phyloP scores from a whole-genome alignment of 2,329 filamentous ascomycete genomes.

The Neospermospora avenae region DNA sequence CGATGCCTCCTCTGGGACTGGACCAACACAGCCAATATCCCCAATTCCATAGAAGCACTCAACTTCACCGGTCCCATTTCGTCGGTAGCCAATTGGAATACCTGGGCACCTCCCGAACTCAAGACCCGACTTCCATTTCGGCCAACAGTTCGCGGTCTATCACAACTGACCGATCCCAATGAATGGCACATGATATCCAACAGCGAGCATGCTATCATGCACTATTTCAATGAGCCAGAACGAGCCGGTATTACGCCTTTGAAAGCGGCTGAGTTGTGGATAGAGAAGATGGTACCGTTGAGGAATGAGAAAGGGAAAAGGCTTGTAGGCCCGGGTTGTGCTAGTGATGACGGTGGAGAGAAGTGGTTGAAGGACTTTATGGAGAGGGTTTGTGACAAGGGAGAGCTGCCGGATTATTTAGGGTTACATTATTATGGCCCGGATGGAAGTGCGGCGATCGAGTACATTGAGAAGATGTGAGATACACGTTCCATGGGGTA shows the following conservation, averaged over 20 bases:
- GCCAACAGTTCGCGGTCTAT: constrained; percentile 41
- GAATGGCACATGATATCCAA: constrained; percentile 38
- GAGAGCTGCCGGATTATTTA: constrained; percentile 40
- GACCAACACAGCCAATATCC: constrained; percentile 39
- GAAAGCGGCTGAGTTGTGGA: constrained; percentile 40
- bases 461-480: constrained; percentile 38
- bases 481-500: not conserved
- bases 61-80: constrained; percentile 36
- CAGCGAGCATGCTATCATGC: constrained; percentile 36
- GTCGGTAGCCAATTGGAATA: constrained; percentile 42
- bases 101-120: constrained; percentile 40
- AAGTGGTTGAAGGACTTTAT: constrained; percentile 44
- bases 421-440: constrained; percentile 44
- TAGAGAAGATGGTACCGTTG: constrained; percentile 38
- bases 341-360: constrained; percentile 38
- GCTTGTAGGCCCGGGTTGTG: constrained; percentile 40
- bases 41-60: constrained; percentile 38
- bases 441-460: constrained; percentile 35
- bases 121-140: constrained; percentile 37
- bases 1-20: constrained; percentile 44
- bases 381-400: constrained; percentile 33
- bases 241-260: constrained; percentile 36
- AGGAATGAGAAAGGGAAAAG: constrained; percentile 36
- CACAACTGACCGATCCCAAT: constrained; percentile 37
- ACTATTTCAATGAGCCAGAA: constrained; percentile 47